A percentile compares a stretch with the other conserved stretches of the same genome.
Conservation (phyloP, 2,329 filamentous ascomycete genomes). For the Diaporthe sp. region DNA sequence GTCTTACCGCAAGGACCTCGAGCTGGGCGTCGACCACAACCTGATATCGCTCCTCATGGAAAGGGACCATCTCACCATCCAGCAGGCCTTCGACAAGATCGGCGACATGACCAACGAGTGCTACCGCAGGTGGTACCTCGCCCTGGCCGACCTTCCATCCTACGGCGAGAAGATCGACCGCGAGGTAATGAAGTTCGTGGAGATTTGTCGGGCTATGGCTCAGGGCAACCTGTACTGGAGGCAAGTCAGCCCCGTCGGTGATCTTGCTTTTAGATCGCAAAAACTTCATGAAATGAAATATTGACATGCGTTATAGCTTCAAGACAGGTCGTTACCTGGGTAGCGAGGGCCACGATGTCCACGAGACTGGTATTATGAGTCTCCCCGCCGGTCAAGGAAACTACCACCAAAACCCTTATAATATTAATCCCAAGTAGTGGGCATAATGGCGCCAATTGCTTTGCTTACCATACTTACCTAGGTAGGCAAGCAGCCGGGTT, state of each 20-base stretch:
- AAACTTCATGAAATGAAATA: background rate
- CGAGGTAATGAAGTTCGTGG: background rate
- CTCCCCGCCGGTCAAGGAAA: background rate
- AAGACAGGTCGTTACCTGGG: background rate
- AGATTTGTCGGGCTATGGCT: background rate
- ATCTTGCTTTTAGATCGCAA: background rate
- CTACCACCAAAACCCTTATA: background rate
- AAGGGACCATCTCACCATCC: background rate
- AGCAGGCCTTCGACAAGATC: background rate
- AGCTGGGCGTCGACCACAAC: background rate
- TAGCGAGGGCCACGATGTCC: background rate
- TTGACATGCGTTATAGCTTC: background rate
- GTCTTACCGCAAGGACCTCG: conserved; percentile 9
- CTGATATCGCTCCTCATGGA: background rate
- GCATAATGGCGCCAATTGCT: no score
- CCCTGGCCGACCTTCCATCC: background rate
- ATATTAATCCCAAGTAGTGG: no score
- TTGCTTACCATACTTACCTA: no score
- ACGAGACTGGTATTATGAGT: background rate
- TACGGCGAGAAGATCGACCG: background rate
- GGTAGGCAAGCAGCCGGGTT: no score
- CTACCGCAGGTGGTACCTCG: conserved; percentile 2
- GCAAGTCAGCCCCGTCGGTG: background rate
- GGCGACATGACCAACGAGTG: background rate
- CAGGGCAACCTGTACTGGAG: background rate